phyloP scores from a whole-genome alignment of 2,329 filamentous ascomycete species.

The Arthrobotrys pseudoclavata region DNA sequence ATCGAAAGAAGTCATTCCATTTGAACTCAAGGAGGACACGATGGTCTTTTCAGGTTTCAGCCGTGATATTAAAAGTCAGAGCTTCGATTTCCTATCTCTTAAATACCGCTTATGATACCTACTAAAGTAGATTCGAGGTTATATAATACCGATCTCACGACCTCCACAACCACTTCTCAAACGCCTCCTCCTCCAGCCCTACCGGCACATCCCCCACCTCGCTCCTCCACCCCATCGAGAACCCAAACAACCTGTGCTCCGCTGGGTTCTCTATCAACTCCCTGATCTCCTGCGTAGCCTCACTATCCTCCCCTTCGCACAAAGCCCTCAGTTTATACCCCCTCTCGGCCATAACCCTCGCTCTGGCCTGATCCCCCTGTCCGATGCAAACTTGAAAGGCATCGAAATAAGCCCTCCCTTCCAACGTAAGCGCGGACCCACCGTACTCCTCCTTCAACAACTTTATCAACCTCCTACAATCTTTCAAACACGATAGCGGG shows the following conservation, averaged over 20 bases:
- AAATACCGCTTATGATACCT: too few species aligned
- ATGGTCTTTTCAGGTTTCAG: too few species aligned
- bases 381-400: slow-evolving; percentile 67
- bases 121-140: too few species aligned
- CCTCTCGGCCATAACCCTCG: slow-evolving; percentile 67
- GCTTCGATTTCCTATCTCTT: too few species aligned
- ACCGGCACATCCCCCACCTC: slow-evolving; percentile 61
- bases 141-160: too few species aligned
- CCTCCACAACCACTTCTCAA: slow-evolving; percentile 65
- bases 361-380: slow-evolving; percentile 68
- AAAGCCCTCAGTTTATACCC: slow-evolving; percentile 65
- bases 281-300: slow-evolving; percentile 63
- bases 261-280: slow-evolving; percentile 63
- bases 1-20: too few species aligned
- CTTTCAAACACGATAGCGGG: not conserved
- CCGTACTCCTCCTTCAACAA: slow-evolving; percentile 61
- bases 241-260: slow-evolving; percentile 61
- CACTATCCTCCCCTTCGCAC: slow-evolving; percentile 67
- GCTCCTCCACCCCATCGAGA: slow-evolving; percentile 60
- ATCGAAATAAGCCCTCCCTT: slow-evolving; percentile 66
- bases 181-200: slow-evolving; percentile 60
- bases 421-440: slow-evolving; percentile 62
- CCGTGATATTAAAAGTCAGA: too few species aligned
- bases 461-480: slow-evolving; percentile 60
- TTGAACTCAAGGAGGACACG: too few species aligned